phyloP scores from a whole-genome alignment of 148 eudicot species.

The Rhododendron griersonianum region DNA sequence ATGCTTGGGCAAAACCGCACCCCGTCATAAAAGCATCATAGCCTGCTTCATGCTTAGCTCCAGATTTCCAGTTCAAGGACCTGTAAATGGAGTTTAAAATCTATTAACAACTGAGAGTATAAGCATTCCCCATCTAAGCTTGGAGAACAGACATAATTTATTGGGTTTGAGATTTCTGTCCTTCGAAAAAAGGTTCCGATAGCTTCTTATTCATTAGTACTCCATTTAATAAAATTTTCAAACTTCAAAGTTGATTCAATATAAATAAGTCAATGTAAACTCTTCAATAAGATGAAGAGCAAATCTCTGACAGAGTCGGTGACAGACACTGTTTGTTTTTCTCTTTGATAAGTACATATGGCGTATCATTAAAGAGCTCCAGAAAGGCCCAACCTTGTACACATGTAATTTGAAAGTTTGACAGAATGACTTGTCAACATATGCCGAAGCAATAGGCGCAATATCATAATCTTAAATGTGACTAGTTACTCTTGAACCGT shows the following conservation, averaged over 20 bases:
- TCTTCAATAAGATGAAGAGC: no score
- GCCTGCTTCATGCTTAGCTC: constrained; percentile 96
- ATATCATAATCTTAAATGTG: not conserved
- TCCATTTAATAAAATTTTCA: no score
- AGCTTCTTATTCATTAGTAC: no score
- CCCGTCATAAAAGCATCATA: constrained; percentile 99
- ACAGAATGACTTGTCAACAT: not conserved
- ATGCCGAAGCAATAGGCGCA: not conserved
- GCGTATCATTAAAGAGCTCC: not conserved
- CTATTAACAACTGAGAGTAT: not conserved
- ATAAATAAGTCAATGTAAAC: no score
- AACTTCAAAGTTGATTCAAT: no score
- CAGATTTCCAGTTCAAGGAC: constrained; percentile 93
- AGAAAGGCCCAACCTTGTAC: not conserved
- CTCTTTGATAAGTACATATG: not conserved
- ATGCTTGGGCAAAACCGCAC: constrained; percentile 79
- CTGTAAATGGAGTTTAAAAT: constrained; percentile 35
- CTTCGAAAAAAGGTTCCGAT: no score
- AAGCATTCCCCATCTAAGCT: not conserved
- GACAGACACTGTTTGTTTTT: no score
- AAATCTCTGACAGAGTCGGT: no score
- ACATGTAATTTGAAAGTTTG: no score
- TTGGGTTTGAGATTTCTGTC: not conserved
- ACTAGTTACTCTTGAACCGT: not conserved
- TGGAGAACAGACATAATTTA: not conserved